These are phyloP conservation scores for Puccinia horiana DNA, from an alignment of 1,284 basidiomycete genomes.

Conservation along the genomic window DNA sequence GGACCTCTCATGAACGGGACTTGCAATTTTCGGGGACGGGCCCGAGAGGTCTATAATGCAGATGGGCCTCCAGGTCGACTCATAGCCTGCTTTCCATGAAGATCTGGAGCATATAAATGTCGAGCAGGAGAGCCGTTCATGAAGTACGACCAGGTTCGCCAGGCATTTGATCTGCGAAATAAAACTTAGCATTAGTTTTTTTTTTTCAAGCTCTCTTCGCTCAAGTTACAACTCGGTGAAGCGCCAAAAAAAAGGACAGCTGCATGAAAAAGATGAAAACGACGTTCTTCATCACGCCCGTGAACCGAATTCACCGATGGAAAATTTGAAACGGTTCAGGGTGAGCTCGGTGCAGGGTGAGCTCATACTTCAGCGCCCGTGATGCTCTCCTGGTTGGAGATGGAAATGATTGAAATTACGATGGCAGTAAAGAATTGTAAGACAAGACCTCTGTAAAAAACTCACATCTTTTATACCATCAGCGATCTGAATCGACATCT, in stretches of 20 bases:
- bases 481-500: slow-evolving; percentile 9
- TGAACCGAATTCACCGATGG: neutral
- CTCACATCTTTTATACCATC: slow-evolving; percentile 20
- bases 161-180: neutral
- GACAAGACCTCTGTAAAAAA: neutral
- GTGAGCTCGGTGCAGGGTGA: neutral
- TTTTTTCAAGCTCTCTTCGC: neutral
- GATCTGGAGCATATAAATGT: slow-evolving; percentile 20
- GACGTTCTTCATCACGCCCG: neutral
- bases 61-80: neutral
- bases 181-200: neutral
- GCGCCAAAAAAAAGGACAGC: neutral
- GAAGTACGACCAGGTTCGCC: slow-evolving; percentile 5
- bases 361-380: neutral
- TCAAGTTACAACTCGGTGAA: neutral
- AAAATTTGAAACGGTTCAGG: neutral
- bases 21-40: slow-evolving; percentile 9
- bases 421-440: neutral
- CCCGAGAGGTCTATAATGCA: slow-evolving; percentile 25
- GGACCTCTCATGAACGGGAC: neutral
- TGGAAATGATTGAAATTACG: neutral
- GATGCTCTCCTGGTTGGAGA: neutral
- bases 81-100: neutral
- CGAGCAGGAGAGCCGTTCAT: slow-evolving; percentile 7
- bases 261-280: neutral